Base-by-base conservation (phyloP, 305 asterid species). In the Fraxinus dipetala region DNA sequence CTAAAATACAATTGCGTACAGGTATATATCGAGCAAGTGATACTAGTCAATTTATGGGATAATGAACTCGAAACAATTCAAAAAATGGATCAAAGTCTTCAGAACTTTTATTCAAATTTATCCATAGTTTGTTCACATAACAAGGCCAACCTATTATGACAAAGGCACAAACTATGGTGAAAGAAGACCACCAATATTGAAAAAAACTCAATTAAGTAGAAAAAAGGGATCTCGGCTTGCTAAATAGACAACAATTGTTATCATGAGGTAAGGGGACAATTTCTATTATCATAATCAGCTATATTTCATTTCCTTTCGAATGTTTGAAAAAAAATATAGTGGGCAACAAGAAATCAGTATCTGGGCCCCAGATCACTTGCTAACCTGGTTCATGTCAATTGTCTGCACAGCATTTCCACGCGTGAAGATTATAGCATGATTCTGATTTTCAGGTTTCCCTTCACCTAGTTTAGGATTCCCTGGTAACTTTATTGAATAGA, bases 391-490 rank as follows among this genome's bases (percentile, higher is more conserved):
- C 99, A 95, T 95, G 88, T 95, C 99, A 88, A 95, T 95, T 75
- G 99, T 93, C 88, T 95, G 99, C 78, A 95, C 85, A 84, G 99
- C 99, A 90, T 90, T 90, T 59, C 99, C 99, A 77, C 99, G 98
- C 16, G 99, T 94, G 87, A 95, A 95, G 75, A 95, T 82, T 34
- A 95, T 83, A 77, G 99, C 99, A 83, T 95, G 99, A 89, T 95
- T 95, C 85, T 95, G 99, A 91, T 95, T 95, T 91, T 95, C 99
- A 31, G 99, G 99, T 83, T 95, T 95, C 84, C 99, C 99, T 92
- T 95, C 99, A 86, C 99, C 99, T 81, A 95, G 90, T 90, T 94
- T 94, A 61, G 99, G 99, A 90, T 94, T 90, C 80, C 99, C 99
- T 54, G 99, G 99, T 85, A 95, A 86, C 85, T 93, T 95, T 80